These are phyloP conservation scores for Tetracladium marchalianum DNA, from an alignment of 495 filamentous ascomycete genomes.

Conservation along the genomic window DNA sequence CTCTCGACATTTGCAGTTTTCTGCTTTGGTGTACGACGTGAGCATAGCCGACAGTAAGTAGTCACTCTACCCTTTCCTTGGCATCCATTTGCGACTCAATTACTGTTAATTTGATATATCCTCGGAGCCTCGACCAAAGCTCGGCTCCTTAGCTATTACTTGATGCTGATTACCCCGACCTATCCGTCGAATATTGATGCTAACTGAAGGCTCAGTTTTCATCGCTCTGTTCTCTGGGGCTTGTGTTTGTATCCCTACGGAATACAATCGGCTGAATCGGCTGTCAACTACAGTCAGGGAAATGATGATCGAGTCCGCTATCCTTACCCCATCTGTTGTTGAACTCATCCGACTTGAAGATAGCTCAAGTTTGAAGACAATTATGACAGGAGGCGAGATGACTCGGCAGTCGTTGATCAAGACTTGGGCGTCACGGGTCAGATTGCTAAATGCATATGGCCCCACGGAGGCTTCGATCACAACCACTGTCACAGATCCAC, in stretches of 20 bases:
- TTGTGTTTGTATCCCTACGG: conserved; percentile 52
- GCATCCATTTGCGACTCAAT: too few relatives aligned
- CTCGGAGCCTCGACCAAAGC: too few relatives aligned
- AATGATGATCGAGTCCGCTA: conserved; percentile 20
- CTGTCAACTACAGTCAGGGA: conserved; percentile 13
- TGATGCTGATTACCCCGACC: too few relatives aligned
- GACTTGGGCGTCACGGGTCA: conserved; percentile 42
- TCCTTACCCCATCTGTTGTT: conserved; percentile 19
- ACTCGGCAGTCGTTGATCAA: conserved; percentile 42
- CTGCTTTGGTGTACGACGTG: conserved; percentile 41
- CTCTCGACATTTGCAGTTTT: conserved; percentile 38
- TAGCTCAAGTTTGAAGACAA: conserved; percentile 33
- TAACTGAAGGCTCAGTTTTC: too few relatives aligned
- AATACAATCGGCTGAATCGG: conserved; percentile 36
- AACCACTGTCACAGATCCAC: conserved; percentile 27
- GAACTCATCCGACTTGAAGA: conserved; percentile 23
- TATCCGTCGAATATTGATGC: too few relatives aligned
- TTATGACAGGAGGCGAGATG: conserved; percentile 45
- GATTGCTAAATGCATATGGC: conserved; percentile 47
- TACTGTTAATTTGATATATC: too few relatives aligned
- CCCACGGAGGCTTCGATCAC: conserved; percentile 29
- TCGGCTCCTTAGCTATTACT: too few relatives aligned
- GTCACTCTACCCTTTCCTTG: too few relatives aligned
- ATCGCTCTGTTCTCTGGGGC: conserved; percentile 42
- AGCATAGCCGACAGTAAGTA: conserved; percentile 40